A percentile compares a stretch with the other conserved stretches of the same genome.
These are phyloP conservation scores for Musa balbisiana DNA, from an alignment of 202 grass and related monocot species.

Conservation along the genomic window DNA sequence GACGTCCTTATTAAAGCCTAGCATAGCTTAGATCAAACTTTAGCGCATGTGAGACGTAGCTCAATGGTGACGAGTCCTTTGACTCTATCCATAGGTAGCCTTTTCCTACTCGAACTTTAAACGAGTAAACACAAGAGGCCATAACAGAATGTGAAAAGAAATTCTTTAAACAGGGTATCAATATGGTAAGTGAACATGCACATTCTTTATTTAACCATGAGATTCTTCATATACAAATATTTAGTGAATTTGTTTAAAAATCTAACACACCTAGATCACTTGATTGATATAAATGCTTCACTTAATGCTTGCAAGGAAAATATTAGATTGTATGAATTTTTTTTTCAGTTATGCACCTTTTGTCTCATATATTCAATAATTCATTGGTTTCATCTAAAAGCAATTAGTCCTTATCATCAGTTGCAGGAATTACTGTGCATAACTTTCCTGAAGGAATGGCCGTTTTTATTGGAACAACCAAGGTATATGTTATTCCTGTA, in stretches of 20 bases:
- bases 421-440: slow-evolving; percentile 84
- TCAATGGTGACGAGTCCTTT: too few relatives aligned
- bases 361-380: neutral
- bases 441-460: slow-evolving; percentile 96
- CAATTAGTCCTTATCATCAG: slow-evolving; percentile 32
- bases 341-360: neutral
- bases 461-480: slow-evolving; percentile 89
- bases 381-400: slow-evolving; percentile 2
- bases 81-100: too few relatives aligned
- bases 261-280: neutral
- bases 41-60: too few relatives aligned
- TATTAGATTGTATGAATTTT: neutral
- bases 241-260: neutral
- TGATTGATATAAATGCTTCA: neutral
- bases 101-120: neutral
- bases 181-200: too few relatives aligned
- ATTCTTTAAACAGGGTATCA: neutral
- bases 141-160: neutral
- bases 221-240: too few relatives aligned
- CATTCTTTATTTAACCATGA: too few relatives aligned
- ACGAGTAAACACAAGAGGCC: neutral
- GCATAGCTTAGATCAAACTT: too few relatives aligned
- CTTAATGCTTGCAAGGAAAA: neutral
- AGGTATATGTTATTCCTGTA: slow-evolving; percentile 40
- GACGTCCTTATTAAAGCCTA: too few relatives aligned